Evolutionary conservation across 73 alveolate species (phyloP).

Genomic region (Paramecium tetraurelia): DNA sequence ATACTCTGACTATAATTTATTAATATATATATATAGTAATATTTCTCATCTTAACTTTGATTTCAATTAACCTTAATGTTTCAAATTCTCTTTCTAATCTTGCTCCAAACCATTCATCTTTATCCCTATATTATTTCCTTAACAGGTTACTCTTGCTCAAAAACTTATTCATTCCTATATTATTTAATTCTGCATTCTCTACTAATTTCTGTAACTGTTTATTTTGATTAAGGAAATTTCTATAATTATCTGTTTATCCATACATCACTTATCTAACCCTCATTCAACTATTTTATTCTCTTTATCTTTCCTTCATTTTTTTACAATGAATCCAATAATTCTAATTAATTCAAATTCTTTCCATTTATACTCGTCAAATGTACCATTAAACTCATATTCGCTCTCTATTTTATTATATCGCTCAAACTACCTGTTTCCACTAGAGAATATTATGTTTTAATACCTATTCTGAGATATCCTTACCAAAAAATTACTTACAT

Average conservation of each 20-base stretch:
- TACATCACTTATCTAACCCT: background rate
- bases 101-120: background rate
- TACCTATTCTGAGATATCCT: background rate
- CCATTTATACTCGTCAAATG: background rate
- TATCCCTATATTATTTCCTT: background rate
- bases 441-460: background rate
- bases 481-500: background rate
- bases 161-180: background rate
- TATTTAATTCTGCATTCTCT: background rate
- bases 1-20: background rate
- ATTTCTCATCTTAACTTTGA: constrained; percentile 3
- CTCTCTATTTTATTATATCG: background rate
- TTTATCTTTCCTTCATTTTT: background rate
- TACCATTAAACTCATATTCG: background rate
- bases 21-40: background rate
- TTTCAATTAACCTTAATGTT: background rate
- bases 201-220: background rate
- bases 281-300: background rate
- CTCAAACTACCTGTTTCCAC: background rate
- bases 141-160: background rate
- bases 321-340: background rate
- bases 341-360: background rate
- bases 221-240: background rate
- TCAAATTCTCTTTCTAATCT: background rate
- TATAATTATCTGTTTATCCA: background rate